Evolutionary conservation across 2,329 filamentous ascomycete species (phyloP).

Genomic region (Trichoderma endophyticum): DNA sequence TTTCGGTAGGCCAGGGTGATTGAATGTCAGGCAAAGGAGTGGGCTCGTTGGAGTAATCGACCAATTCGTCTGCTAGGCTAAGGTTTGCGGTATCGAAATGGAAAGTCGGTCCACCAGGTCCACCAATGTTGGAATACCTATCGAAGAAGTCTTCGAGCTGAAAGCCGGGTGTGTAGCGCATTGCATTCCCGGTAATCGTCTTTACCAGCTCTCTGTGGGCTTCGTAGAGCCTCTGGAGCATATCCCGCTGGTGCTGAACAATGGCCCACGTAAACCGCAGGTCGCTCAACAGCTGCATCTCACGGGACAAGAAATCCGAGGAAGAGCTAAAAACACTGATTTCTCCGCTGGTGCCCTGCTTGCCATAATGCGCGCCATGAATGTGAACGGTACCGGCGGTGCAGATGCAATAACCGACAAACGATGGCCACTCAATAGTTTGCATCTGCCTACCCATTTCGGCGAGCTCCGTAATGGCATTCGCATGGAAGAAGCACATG

Average conservation of each 20-base stretch:
- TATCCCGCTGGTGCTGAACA: conserved; percentile 76
- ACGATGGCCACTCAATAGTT: conserved; percentile 79
- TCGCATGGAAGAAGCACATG: conserved; percentile 80
- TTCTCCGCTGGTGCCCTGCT: conserved; percentile 44
- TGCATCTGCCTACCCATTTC: conserved; percentile 72
- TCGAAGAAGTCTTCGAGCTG: conserved; percentile 88
- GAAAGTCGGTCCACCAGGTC: conserved; percentile 56
- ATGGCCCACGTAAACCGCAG: conserved; percentile 73
- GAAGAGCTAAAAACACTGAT: conserved; percentile 62
- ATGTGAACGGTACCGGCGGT: conserved; percentile 86
- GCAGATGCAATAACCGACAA: conserved; percentile 82
- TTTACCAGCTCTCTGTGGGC: conserved; percentile 81
- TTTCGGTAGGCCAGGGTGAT: conserved; percentile 36
- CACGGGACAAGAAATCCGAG: conserved; percentile 68
- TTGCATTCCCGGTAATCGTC: conserved; percentile 59
- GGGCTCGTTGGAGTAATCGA: conserved; percentile 59
- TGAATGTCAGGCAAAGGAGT: conserved; percentile 50
- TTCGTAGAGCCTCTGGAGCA: conserved; percentile 71
- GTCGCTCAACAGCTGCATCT: conserved; percentile 77
- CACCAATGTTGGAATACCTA: conserved; percentile 61
- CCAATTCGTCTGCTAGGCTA: conserved; percentile 62
- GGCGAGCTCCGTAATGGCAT: conserved; percentile 79
- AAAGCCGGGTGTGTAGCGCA: conserved; percentile 74
- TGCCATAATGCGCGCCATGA: conserved; percentile 77
- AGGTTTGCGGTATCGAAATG: conserved; percentile 73